Evolutionary conservation across 2,329 filamentous ascomycete species (phyloP).

Genomic region (Reticulascus tulasneorum): DNA sequence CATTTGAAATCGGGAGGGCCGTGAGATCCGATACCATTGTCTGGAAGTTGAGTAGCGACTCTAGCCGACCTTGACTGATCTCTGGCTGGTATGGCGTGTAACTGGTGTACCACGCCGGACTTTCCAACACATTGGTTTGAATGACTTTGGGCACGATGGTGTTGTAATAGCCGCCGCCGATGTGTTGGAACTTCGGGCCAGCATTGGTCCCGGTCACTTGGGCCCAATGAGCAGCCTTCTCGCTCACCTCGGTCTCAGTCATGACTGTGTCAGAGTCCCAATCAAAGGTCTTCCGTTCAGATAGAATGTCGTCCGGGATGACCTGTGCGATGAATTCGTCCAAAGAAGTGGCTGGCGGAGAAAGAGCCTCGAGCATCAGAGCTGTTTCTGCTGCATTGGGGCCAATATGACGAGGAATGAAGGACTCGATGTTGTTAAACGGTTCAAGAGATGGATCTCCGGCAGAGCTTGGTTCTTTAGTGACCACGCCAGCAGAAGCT

Average conservation of each 20-base stretch:
- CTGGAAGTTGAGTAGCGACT: conserved; percentile 93
- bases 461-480: too few relatives aligned
- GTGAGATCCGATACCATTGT: conserved; percentile 88
- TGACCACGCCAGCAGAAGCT: too few relatives aligned
- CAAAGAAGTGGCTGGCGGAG: conserved; percentile 67
- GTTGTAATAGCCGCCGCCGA: conserved; percentile 83
- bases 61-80: conserved; percentile 90
- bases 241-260: conserved; percentile 57
- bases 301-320: conserved; percentile 74
- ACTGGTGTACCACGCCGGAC: conserved; percentile 95
- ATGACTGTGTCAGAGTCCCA: conserved; percentile 41
- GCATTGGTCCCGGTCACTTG: conserved; percentile 32
- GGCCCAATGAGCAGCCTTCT: conserved; percentile 29
- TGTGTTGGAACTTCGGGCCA: conserved; percentile 60
- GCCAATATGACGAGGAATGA: conserved; percentile 82
- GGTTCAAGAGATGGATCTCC: conserved; percentile 14
- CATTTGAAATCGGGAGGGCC: conserved; percentile 81
- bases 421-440: conserved; percentile 50
- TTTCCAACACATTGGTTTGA: conserved; percentile 87
- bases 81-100: conserved; percentile 97
- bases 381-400: conserved; percentile 66
- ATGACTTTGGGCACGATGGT: conserved; percentile 87
- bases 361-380: conserved; percentile 76
- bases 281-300: conserved; percentile 59
- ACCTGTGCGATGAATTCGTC: conserved; percentile 85